phyloP scores from a whole-genome alignment of 2,329 filamentous ascomycete genomes.

The Alternaria brassicae region DNA sequence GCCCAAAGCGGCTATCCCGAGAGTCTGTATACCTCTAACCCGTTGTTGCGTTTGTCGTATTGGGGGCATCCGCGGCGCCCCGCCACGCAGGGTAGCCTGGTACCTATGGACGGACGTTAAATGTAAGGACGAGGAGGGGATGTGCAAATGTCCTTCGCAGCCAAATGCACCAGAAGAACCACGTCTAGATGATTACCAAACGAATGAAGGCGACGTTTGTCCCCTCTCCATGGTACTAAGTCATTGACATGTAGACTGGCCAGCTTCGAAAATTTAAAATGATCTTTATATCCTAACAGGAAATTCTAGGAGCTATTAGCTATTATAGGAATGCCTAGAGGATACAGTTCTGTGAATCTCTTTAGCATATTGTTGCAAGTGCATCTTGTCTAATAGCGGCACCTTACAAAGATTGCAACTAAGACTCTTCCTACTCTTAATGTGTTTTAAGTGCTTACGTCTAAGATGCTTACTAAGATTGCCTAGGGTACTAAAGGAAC shows the following conservation, averaged over 20 bases:
- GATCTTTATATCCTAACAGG: not conserved
- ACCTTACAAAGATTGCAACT: slow-evolving; percentile 17
- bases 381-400: slow-evolving; percentile 7
- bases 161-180: not conserved
- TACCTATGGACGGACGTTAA: too few relatives aligned
- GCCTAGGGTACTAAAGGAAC: slow-evolving; percentile 15
- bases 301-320: slow-evolving; percentile 1
- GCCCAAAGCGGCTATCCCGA: too few relatives aligned
- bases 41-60: too few relatives aligned
- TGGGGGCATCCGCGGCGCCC: too few relatives aligned
- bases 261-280: not conserved
- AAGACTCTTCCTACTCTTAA: not conserved
- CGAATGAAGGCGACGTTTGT: not conserved
- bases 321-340: slow-evolving; percentile 3
- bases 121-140: not conserved
- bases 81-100: too few relatives aligned
- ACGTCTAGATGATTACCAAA: not conserved
- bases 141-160: not conserved
- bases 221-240: not conserved
- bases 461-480: slow-evolving; percentile 26
- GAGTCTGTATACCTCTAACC: too few relatives aligned
- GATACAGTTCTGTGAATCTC: slow-evolving; percentile 10
- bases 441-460: slow-evolving; percentile 17
- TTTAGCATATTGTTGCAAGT: slow-evolving; percentile 12
- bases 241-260: not conserved